A percentile compares a stretch with the other conserved stretches of the same genome.
Conservation (phyloP, 2,329 filamentous ascomycete species). For the Aspergillus novoparasiticus region DNA sequence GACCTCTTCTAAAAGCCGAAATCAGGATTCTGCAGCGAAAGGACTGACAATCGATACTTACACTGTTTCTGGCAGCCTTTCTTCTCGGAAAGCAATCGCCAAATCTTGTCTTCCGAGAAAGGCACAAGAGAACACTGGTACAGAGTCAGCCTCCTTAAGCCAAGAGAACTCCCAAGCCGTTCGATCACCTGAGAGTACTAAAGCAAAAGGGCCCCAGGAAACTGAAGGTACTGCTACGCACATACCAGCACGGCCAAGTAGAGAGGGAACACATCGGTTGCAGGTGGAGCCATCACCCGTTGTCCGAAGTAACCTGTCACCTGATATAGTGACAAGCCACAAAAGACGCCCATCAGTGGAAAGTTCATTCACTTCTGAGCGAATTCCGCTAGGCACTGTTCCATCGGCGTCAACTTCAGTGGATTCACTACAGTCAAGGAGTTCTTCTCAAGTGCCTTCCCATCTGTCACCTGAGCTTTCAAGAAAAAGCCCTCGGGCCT, state of each 20-base stretch:
- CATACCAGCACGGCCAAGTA: constrained; percentile 65
- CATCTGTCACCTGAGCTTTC: constrained; percentile 35
- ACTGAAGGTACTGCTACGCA: constrained; percentile 26
- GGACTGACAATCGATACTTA: background rate
- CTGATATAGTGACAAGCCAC: constrained; percentile 51
- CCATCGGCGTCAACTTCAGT: constrained; percentile 38
- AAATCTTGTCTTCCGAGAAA: constrained; percentile 50
- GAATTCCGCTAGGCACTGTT: constrained; percentile 29
- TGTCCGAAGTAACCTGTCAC: constrained; percentile 58
- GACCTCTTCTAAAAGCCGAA: constrained; percentile 10
- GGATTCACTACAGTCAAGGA: constrained; percentile 42
- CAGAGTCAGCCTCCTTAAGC: background rate
- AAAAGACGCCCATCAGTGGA: constrained; percentile 55
- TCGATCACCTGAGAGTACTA: background rate
- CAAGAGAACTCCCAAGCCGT: background rate
- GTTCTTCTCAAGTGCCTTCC: constrained; percentile 35
- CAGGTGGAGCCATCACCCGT: constrained; percentile 57
- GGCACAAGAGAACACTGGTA: constrained; percentile 35
- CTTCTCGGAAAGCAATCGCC: constrained; percentile 64
- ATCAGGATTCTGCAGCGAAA: background rate
- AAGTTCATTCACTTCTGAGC: constrained; percentile 39
- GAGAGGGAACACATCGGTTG: constrained; percentile 67
- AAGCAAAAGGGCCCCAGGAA: background rate
- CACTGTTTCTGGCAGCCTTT: constrained; percentile 57
- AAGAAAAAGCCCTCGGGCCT: constrained; percentile 41